Conservation (phyloP, 129 eudicot genomes). For the Kitagawia praeruptora region DNA sequence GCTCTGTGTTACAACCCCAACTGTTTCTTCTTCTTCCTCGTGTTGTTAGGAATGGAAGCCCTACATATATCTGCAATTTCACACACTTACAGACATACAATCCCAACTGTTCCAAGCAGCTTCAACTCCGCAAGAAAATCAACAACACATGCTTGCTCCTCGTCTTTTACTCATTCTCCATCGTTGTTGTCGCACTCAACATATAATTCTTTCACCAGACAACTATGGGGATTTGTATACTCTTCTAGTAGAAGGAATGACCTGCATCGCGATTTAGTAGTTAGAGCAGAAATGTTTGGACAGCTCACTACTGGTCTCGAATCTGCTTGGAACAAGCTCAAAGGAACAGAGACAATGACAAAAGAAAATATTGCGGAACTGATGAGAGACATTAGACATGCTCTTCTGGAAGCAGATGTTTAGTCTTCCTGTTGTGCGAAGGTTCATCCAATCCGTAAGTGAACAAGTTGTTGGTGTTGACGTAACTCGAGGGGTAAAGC, state of each 20-base stretch:
- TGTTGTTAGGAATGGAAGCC: constrained; percentile 25
- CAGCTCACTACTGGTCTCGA: constrained; percentile 86
- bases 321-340: constrained; percentile 93
- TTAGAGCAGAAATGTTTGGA: constrained; percentile 95
- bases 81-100: neutral
- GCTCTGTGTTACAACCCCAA: too few species aligned
- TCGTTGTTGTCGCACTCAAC: constrained; percentile 33
- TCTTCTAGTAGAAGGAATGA: constrained; percentile 27
- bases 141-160: neutral
- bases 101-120: constrained; percentile 4
- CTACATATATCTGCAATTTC: constrained; percentile 36
- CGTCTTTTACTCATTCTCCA: constrained; percentile 14
- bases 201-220: constrained; percentile 39
- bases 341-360: constrained; percentile 79
- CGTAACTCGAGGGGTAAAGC: too few species aligned
- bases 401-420: constrained; percentile 97
- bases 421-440: too few species aligned
- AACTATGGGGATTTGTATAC: constrained; percentile 58
- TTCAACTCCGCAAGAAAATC: constrained; percentile 12
- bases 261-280: constrained; percentile 22
- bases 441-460: too few species aligned
- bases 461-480: too few species aligned
- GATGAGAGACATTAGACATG: constrained; percentile 90
- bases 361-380: constrained; percentile 96
- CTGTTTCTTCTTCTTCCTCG: neutral